Evolutionary conservation across 177 flowering plant species (phyloP).

Genomic region (Vitis hybrid): DNA sequence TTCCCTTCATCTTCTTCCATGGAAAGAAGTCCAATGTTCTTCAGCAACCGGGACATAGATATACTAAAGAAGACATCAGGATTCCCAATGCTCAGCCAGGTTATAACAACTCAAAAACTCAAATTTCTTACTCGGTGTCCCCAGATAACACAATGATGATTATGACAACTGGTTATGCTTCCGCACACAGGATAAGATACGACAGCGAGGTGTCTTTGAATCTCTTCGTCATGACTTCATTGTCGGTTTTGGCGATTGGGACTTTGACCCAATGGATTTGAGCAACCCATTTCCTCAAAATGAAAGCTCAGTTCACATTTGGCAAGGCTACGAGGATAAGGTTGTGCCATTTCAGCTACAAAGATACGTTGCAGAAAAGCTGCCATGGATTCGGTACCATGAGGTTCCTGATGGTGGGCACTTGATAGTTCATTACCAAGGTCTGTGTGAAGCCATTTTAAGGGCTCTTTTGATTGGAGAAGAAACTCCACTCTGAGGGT

Average conservation of each 20-base stretch:
- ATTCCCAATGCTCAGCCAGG: constrained; percentile 31
- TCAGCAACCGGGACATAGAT: constrained; percentile 33
- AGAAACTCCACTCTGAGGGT: not conserved
- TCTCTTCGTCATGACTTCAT: constrained; percentile 26
- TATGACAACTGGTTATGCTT: not conserved
- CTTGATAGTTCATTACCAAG: constrained; percentile 29
- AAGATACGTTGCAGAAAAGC: constrained; percentile 26
- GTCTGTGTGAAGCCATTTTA: constrained; percentile 25
- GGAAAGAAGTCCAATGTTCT: constrained; percentile 30
- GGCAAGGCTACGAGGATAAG: constrained; percentile 44
- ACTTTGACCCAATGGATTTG: constrained; percentile 34
- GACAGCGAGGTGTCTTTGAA: constrained; percentile 20
- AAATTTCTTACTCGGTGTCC: not conserved
- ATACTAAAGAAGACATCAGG: constrained; percentile 27
- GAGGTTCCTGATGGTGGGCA: constrained; percentile 44
- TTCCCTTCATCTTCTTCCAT: constrained; percentile 29
- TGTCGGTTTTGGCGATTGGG: constrained; percentile 30
- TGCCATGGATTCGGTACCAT: constrained; percentile 42
- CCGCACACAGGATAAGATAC: constrained; percentile 18
- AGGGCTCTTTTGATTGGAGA: constrained; percentile 33
- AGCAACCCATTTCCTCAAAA: constrained; percentile 26
- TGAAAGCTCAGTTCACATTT: constrained; percentile 30
- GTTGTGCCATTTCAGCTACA: constrained; percentile 35
- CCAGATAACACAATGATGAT: not conserved
- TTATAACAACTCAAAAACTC: not conserved